Evolutionary conservation across 306 rosid species (phyloP), one percentile per base, ranked within the genome.

Genomic region (Citrullus amarus): DNA sequence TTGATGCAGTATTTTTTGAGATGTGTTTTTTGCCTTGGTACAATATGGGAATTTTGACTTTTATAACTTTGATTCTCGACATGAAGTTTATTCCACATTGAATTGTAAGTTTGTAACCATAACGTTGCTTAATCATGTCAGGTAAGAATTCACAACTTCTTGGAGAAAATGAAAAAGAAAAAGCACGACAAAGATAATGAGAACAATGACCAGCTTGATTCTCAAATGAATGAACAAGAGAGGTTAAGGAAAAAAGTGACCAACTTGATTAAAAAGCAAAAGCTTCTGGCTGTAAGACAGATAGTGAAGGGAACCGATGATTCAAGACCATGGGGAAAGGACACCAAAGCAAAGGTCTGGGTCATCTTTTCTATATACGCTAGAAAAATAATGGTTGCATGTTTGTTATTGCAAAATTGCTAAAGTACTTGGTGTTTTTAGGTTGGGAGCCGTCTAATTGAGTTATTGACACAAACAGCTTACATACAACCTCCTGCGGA

Each of bases 391-490:
- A 84, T 59, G 79, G 63, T n/a, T 51, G 66, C 78, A 60, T 75
- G 79, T 65, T 66, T 7, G 20, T 82, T 22, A 51, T 73, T 78
- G 80, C 70, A 61, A 13, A 22, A 13, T 73, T 73, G 25, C 61
- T 80, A 39, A 74, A 57, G 77, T 41, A 61, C 54, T 51, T 58
- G 11, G 44, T 54, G 38, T 69, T 80, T 77, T 75, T 89, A 95
- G 99, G 93, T 95, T 44, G 99, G 97, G 75, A 92, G 97, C 86
- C 93, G 91, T 77, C 85, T 95, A 79, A 82, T 95, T 82, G 97
- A 95, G 85, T 84, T 95, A 80, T 82, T 92, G 87, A 76, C 76
- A 77, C 90, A 92, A 86, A 91, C 97, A 53, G 97, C 99, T 62
- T 91, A 89, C 77, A 86, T 95, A 82, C 99, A 95, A 82, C 90